These are phyloP conservation scores for Xylogone sp. DNA, from an alignment of 2,329 filamentous ascomycete genomes.

Conservation along the genomic window DNA sequence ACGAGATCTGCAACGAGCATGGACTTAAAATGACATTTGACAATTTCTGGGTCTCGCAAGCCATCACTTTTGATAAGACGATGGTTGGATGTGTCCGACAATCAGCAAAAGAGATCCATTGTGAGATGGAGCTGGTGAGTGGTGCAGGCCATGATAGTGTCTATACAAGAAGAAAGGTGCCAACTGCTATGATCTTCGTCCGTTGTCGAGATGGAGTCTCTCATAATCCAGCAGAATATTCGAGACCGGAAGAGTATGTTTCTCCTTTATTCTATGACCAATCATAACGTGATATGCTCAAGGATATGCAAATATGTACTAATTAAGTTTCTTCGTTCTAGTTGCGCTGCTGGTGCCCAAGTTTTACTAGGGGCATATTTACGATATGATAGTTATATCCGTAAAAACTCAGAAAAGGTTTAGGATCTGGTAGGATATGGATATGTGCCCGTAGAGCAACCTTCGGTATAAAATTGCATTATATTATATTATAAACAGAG, in stretches of 20 bases:
- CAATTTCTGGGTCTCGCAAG: constrained; percentile 13
- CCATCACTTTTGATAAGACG: constrained; percentile 16
- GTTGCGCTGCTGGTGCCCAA: constrained; percentile 46
- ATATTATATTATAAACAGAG: no score
- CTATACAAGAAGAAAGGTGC: constrained; percentile 21
- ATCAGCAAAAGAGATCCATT: constrained; percentile 13
- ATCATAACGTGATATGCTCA: not conserved
- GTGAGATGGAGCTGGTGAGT: constrained; percentile 16
- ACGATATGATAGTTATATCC: constrained; percentile 25
- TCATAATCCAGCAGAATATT: constrained; percentile 18
- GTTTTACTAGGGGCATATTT: constrained; percentile 36
- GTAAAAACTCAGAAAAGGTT: not conserved
- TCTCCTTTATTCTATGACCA: not conserved
- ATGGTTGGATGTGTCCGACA: constrained; percentile 18
- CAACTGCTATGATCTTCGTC: constrained; percentile 30
- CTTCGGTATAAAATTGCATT: no score
- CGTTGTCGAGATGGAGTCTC: constrained; percentile 22
- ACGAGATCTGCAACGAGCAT: constrained; percentile 12
- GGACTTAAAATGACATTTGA: constrained; percentile 12
- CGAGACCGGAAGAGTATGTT: constrained; percentile 13
- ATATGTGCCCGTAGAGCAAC: no score
- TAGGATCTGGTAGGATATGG: no score
- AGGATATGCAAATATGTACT: not conserved
- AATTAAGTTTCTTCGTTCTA: not conserved
- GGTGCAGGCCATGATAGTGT: constrained; percentile 24